Evolutionary conservation across 208 protist species (phyloP).

Genomic region (Wallacemonas sp.): DNA sequence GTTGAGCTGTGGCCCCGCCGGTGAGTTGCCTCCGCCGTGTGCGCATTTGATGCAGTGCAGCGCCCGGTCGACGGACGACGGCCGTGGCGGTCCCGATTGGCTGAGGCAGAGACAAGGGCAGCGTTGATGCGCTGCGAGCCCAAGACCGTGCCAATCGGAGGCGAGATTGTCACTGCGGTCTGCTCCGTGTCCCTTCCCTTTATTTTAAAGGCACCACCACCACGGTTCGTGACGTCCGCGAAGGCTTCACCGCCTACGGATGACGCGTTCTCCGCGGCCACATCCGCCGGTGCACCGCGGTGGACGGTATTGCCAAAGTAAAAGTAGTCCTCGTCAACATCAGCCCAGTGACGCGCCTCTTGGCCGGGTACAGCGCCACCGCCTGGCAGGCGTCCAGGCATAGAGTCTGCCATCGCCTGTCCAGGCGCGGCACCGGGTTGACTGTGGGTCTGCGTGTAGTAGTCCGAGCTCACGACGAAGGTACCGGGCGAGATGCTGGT

Average conservation of each 20-base stretch:
- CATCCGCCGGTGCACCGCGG: neutral
- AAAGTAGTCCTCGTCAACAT: constrained; percentile 82
- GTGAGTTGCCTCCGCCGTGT: neutral
- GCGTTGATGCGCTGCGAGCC: constrained; percentile 34
- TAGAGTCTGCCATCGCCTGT: neutral
- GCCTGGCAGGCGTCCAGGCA: neutral
- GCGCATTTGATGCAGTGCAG: neutral
- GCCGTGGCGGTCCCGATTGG: neutral
- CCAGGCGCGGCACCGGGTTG: neutral
- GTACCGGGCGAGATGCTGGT: constrained; percentile 54
- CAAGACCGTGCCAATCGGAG: constrained; percentile 50
- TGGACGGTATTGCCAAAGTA: constrained; percentile 60
- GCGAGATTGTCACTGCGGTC: constrained; percentile 24
- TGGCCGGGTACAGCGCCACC: neutral
- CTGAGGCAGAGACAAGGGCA: neutral
- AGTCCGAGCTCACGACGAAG: constrained; percentile 57
- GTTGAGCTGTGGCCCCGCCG: neutral
- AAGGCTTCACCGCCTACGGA: neutral
- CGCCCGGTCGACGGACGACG: neutral
- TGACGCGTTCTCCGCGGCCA: neutral
- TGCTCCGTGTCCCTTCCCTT: neutral
- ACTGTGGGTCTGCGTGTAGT: constrained; percentile 21
- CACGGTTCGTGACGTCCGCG: constrained; percentile 1
- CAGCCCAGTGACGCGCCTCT: constrained; percentile 24
- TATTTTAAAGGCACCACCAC: neutral